Evolutionary conservation across 148 eudicot genomes (phyloP), one percentile per base, ranked within the genome.

Genomic region (Camellia japonica): DNA sequence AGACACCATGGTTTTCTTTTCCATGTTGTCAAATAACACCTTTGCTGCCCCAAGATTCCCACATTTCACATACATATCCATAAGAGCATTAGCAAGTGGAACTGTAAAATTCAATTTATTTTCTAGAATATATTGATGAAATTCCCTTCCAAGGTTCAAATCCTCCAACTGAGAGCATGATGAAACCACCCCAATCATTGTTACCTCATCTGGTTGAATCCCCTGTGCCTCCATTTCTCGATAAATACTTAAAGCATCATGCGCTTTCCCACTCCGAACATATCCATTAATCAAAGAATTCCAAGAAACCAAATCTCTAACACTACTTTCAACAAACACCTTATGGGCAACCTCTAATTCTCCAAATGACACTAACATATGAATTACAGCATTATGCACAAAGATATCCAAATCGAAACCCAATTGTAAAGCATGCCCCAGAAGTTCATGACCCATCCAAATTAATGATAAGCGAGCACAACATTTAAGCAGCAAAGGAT

Each of bases 41-140:
- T 73, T 51, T 20, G 92, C 92, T 15, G 74, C 88, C 77, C 77
- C 78, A 73, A 87, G 83, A 82, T 87, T 82, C 68, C 92, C 90
- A 75, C 94, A 89, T 79, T 89, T 89, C 20, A 81, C 82, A 84
- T 87, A 87, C 94, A 91, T 87, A 63, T 86, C 92, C 87, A 89
- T 89, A 42, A 91, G 79, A 1, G 88, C 85, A 87, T 91, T 91
- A 78, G 86, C 80, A 66, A 91, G 86, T 0, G 86, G 88, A 43
- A 84, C 73, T 2, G 89, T 87, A 66, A 89, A 81, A 3, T 71
- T 44, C 80, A 91, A 77, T 2, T 80, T 77, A 20, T 80, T 79
- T 13, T 84, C 82, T 18, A 59, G 47, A 64, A 91, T 82, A 75
- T 70, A 71, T 6, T 20, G 70, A 87, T 86, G 90, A 88, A 88